These are phyloP conservation scores for Fusarium mundagurra DNA, from an alignment of 2,329 filamentous ascomycete species.

Conservation along the genomic window DNA sequence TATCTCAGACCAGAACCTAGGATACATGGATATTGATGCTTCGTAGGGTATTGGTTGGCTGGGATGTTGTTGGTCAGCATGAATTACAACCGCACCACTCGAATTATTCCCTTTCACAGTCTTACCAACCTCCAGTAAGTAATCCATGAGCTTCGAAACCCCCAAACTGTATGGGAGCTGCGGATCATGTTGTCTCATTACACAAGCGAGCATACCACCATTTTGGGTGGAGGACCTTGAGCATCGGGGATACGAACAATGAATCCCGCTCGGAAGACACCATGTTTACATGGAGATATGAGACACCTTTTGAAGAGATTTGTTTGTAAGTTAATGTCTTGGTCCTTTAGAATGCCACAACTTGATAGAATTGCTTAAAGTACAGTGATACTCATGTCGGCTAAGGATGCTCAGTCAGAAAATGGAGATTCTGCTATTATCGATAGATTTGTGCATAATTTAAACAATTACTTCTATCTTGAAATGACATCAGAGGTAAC, in stretches of 20 bases:
- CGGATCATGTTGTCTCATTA: neutral
- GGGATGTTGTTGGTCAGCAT: neutral
- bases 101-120: neutral
- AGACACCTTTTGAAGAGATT: neutral
- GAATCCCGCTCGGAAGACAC: slow-evolving; percentile 1
- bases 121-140: neutral
- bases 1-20: neutral
- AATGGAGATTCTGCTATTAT: neutral
- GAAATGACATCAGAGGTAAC: fast-evolving
- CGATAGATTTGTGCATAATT: fast-evolving
- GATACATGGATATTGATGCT: too few relatives aligned
- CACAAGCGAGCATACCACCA: neutral
- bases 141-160: neutral
- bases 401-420: neutral
- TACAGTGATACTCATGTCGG: neutral
- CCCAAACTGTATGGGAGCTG: neutral
- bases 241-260: neutral
- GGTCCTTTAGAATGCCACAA: neutral
- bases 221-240: slow-evolving; percentile 13
- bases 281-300: neutral
- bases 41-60: neutral
- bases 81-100: neutral
- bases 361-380: neutral
- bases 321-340: neutral
- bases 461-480: fast-evolving